Conservation (phyloP, 2,329 filamentous ascomycete genomes). For the Chrysosporium queenslandicum region DNA sequence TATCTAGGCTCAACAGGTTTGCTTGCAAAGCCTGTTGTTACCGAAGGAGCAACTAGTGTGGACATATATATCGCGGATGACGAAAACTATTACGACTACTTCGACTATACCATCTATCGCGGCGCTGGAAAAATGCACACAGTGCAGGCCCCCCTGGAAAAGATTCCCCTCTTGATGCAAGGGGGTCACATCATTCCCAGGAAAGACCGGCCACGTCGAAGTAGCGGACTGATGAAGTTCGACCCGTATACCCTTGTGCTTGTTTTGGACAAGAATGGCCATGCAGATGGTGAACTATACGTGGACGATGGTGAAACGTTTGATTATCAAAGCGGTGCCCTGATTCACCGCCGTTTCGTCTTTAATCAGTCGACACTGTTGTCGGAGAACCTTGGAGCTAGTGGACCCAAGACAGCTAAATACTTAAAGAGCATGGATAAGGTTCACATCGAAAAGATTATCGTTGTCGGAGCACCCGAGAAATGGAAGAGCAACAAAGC, state of each 20-base stretch:
- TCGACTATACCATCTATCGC: conserved; percentile 68
- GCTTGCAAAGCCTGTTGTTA: conserved; percentile 81
- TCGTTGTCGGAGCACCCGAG: conserved; percentile 69
- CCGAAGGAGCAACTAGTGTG: conserved; percentile 60
- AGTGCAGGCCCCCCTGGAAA: conserved; percentile 68
- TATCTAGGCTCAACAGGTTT: conserved; percentile 83
- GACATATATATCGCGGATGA: conserved; percentile 82
- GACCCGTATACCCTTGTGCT: conserved; percentile 92
- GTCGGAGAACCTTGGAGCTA: conserved; percentile 56
- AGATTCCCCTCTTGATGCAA: conserved; percentile 81
- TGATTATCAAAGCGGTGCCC: conserved; percentile 74
- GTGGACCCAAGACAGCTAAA: conserved; percentile 54
- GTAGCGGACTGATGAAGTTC: conserved; percentile 78
- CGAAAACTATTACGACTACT: conserved; percentile 92
- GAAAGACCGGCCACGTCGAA: conserved; percentile 77
- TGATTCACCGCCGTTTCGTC: conserved; percentile 72
- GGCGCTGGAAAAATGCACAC: conserved; percentile 60
- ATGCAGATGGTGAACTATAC: conserved; percentile 75
- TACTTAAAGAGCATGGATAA: conserved; percentile 71
- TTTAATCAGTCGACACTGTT: conserved; percentile 53
- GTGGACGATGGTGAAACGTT: conserved; percentile 90
- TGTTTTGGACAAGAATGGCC: conserved; percentile 55
- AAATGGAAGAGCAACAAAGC: conserved; percentile 57
- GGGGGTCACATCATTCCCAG: conserved; percentile 87
- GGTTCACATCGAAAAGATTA: conserved; percentile 72